Percentiles rank a stretch among this genome's conserved stretches.
phyloP scores from a whole-genome alignment of 176 grass and related monocot species.

The Microstegium vimineum region DNA sequence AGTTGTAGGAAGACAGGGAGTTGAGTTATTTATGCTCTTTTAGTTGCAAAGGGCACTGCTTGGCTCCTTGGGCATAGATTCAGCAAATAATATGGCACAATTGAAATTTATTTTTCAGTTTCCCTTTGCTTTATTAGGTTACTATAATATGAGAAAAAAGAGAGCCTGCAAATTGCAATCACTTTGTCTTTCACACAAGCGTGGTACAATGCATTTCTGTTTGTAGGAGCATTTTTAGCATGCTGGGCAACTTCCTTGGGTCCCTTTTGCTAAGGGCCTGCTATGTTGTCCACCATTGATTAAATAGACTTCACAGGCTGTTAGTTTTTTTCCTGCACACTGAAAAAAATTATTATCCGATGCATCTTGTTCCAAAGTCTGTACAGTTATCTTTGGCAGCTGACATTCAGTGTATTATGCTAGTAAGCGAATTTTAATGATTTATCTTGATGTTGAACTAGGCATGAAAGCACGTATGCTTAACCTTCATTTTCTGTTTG shows the following conservation, averaged over 20 bases:
- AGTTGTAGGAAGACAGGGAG: neutral
- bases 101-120: neutral
- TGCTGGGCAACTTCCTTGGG: neutral
- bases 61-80: neutral
- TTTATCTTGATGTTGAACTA: neutral
- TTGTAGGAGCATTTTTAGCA: neutral
- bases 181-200: neutral
- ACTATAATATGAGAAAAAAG: neutral
- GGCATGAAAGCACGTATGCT: neutral
- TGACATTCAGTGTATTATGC: neutral
- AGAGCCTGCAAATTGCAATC: neutral
- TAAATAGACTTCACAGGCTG: neutral
- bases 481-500: slow-evolving; percentile 17
- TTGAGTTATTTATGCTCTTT: neutral
- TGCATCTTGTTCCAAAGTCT: neutral
- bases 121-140: neutral
- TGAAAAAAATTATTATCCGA: neutral
- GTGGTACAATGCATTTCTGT: neutral
- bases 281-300: neutral
- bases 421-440: neutral
- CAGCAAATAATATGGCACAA: neutral
- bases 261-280: neutral
- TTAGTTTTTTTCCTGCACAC: neutral
- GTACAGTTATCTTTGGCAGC: neutral
- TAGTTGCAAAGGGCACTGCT: neutral